These are phyloP conservation scores for Quercus engelmannii DNA, from an alignment of 306 rosid genomes.

Conservation along the genomic window DNA sequence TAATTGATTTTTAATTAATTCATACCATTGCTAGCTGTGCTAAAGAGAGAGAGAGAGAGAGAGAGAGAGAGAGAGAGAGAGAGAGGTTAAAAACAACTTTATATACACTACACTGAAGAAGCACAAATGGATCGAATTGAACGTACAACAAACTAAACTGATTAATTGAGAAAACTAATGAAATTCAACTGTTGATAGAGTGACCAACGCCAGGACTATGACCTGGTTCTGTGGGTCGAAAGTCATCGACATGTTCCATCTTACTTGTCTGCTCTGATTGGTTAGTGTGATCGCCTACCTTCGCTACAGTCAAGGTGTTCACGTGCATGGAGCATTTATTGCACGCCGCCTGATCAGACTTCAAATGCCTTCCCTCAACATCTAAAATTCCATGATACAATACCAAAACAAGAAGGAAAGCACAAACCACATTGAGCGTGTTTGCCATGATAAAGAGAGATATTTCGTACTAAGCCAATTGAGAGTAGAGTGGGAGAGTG, in stretches of 20 bases:
- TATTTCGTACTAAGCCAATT: neutral
- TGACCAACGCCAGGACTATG: constrained; percentile 59
- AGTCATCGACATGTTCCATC: constrained; percentile 24
- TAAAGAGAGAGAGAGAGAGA: too few species aligned
- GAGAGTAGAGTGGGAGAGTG: neutral
- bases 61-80: too few species aligned
- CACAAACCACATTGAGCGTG: constrained; percentile 10
- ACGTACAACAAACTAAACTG: neutral
- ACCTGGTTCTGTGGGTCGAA: constrained; percentile 50
- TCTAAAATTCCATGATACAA: constrained; percentile 25
- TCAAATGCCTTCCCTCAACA: constrained; percentile 49
- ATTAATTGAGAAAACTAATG: neutral
- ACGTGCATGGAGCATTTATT: constrained; percentile 19
- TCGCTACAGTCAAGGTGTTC: neutral
- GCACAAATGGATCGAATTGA: too few species aligned
- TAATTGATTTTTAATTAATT: too few species aligned
- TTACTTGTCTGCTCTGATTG: constrained; percentile 15
- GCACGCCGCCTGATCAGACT: constrained; percentile 4
- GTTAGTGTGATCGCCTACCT: neutral
- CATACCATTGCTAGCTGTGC: too few species aligned
- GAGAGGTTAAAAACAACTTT: too few species aligned
- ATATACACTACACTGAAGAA: too few species aligned
- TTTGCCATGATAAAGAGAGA: constrained; percentile 33
- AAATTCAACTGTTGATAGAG: constrained; percentile 29
- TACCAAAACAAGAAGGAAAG: constrained; percentile 36